Evolutionary conservation across 2,329 filamentous ascomycete genomes (phyloP), one percentile per base, ranked within the genome.

Genomic region (Microcyclospora pomicola): DNA sequence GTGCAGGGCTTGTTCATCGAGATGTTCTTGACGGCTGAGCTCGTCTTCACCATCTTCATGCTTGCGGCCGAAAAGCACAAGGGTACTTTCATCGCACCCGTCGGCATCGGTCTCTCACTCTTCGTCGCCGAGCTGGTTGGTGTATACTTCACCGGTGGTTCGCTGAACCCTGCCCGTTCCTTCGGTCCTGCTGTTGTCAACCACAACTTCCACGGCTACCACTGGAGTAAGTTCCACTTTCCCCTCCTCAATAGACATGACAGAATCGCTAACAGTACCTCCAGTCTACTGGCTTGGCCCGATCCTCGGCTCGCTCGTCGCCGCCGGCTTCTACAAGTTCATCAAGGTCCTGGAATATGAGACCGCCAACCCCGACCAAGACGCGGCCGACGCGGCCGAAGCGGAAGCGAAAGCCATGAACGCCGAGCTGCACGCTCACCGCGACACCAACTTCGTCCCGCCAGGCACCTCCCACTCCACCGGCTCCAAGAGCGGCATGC

Each of bases 1-100:
- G 56, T 53, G 15, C 62, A 60, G 28, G 67, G 66, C 10, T 47
- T 70, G 3, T 69, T 61, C 53, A 68, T 69, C 38, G 66, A 69
- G 44, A 67, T 67, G 63, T 64, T 70, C 38, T 52, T 68, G 30
- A 70, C 67, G 2, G 59, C 63, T n/a, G 50, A 62, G 47, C 58
- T 70, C 13, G 59, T 69, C 42, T 66, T 70, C 45, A 63, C 62
- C 35, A 69, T 70, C 42, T 66, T 61, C 51, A 60, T 62, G 59
- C 51, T 62, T 12, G 59, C 59, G 5, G 59, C 59, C 2, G 59
- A 62, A 44, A 62, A 62, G 48, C 59, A 62, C 53, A 62, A 62
- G 43, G 58, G 55, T 40, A 62, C 59, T 5, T 62, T 58, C 44
- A 49, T 62, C 16, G 59, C 59, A 6, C 59, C 59, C 1, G 47